Base-by-base conservation (phyloP, 2,329 filamentous ascomycete species). In the Monilinia aucupariae region DNA sequence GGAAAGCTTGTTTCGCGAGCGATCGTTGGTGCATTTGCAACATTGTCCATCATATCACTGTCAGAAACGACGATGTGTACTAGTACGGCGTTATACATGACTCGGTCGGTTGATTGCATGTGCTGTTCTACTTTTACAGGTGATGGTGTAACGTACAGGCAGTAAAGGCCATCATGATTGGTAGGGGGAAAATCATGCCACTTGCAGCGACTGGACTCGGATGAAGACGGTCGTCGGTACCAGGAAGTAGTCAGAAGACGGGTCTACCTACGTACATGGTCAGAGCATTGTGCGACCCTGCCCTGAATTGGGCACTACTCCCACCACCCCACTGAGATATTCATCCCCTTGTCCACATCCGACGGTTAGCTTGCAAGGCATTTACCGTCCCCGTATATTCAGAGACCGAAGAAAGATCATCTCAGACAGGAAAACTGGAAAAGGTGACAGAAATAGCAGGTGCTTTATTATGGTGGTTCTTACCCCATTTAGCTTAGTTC, bases 91-190 rank as follows among this genome's bases (percentile, higher is more conserved):
- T 61, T 32, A 60, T 59, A 45, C 58, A 62, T 66, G 62, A 58
- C 55, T 62, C 53, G 64, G 45, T 56, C 62, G 64, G 59, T 43
- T 55, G 54, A 45, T 49, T 66, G 64, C 64, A 66, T 63, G n/a
- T 53, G 48, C 45, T 62, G 63, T 58, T 58, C 47, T 59, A 30
- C 48, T 32, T 22, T 52, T 32, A 51, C 52, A 51, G 54, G 41
- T 62, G 32, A 56, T 54, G 56, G 53, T 53, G 59, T 62, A 66
- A 64, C 63, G 53, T 66, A 54, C 62, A 62, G 49, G 37, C 58
- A 32, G 22, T 13, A 49, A 32, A 34, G 30, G 20, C 34, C 22
- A 37, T 47, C 25, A 39, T 62, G 52, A 58, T 62, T 58, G 51
- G 60, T 49, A 58, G 27, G 27, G 27, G 32, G 32, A 25, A 58